Evolutionary conservation across 176 grass and related monocot genomes (phyloP).

Genomic region (Oryza meyeriana): DNA sequence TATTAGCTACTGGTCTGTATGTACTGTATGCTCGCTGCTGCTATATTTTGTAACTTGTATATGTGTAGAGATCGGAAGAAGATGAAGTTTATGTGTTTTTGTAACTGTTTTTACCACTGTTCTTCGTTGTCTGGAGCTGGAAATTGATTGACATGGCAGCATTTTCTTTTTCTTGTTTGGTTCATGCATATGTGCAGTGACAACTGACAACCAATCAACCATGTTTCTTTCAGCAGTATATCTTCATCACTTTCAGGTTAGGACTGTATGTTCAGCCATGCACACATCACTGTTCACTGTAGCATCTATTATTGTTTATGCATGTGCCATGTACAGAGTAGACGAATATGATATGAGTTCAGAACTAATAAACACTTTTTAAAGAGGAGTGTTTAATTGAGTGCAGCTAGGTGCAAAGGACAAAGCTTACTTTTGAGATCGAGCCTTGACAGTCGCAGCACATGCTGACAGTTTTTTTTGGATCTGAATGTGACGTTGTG

Average conservation of each 20-base stretch:
- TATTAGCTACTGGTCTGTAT: not conserved
- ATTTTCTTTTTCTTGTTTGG: not conserved
- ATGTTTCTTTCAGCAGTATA: not conserved
- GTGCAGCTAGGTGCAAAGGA: not conserved
- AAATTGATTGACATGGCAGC: not conserved
- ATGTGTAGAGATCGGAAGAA: not conserved
- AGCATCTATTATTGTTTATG: not conserved
- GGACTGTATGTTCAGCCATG: not conserved
- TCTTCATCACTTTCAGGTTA: not conserved
- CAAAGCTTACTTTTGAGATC: not conserved
- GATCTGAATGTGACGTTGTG: conserved; percentile 11
- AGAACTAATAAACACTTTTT: not conserved
- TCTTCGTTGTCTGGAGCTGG: not conserved
- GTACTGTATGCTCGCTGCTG: not conserved
- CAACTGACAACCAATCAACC: not conserved
- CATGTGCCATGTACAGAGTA: not conserved
- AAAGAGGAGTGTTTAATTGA: not conserved
- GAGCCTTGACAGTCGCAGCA: not conserved
- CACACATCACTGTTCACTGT: not conserved
- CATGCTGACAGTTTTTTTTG: not conserved
- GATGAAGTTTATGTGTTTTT: not conserved
- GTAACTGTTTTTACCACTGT: not conserved
- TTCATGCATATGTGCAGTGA: not conserved
- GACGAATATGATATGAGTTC: not conserved
- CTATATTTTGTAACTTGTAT: not conserved